These are phyloP conservation scores for Limtongia smithiae DNA, from an alignment of 805 yeast genomes.

Conservation along the genomic window DNA sequence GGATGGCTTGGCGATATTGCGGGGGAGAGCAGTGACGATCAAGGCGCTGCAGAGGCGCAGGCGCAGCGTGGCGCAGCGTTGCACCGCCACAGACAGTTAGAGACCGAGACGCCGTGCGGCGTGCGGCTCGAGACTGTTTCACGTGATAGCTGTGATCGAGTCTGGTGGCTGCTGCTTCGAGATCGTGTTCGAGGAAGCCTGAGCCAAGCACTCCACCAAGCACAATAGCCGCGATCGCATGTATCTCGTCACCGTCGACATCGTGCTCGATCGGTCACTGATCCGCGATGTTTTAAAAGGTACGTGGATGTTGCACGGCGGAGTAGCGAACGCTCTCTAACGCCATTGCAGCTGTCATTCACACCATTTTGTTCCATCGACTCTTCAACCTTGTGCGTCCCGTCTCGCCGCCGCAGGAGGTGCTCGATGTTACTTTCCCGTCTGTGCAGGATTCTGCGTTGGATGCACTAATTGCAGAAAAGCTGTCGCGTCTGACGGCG, in stretches of 20 bases:
- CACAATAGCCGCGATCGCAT: neutral
- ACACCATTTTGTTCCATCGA: conserved; percentile 66
- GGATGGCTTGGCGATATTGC: no score
- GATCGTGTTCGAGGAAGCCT: neutral
- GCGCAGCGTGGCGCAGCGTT: no score
- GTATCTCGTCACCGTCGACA: conserved; percentile 17
- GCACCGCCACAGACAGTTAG: no score
- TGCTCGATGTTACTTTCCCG: conserved; percentile 59
- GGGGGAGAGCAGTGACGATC: no score
- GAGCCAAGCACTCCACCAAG: neutral
- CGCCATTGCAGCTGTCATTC: conserved; percentile 48
- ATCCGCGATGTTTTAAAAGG: conserved; percentile 23
- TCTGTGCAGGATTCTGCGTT: conserved; percentile 48
- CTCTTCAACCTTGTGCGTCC: conserved; percentile 64
- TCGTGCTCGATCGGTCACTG: conserved; percentile 21
- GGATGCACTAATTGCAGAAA: conserved; percentile 43
- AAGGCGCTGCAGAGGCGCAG: no score
- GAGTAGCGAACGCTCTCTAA: neutral
- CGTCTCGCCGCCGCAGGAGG: conserved; percentile 44
- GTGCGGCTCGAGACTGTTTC: no score
- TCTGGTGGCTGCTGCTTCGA: no score
- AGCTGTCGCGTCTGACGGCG: conserved; percentile 35
- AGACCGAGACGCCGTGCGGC: no score
- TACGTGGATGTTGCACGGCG: neutral
- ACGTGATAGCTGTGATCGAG: no score